Conservation (phyloP, 192 early-diverging fungal species). For the Geranomyces variabilis region DNA sequence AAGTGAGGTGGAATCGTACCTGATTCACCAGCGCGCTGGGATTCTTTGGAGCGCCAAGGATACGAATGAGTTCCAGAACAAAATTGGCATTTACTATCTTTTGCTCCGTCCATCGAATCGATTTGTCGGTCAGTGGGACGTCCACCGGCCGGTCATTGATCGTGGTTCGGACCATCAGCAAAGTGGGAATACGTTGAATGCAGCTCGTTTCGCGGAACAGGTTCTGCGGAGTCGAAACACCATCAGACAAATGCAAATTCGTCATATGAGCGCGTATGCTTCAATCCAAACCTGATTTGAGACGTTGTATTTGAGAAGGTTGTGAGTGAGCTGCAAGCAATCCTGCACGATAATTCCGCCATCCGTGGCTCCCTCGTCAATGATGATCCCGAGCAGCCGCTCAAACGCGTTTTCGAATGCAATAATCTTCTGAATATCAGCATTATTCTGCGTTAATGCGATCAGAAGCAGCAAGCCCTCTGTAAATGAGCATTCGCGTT, state of each 20-base stretch:
- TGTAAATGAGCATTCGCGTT: conserved; percentile 33
- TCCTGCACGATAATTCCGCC: conserved; percentile 97
- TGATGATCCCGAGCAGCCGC: conserved; percentile 80
- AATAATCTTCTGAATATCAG: conserved; percentile 98
- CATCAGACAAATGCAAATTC: background rate
- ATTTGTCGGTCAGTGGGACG: conserved; percentile 39
- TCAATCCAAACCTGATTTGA: conserved; percentile 83
- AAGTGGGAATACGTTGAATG: conserved; percentile 82
- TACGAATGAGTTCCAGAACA: conserved; percentile 85
- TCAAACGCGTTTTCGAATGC: conserved; percentile 99
- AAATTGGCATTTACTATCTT: conserved; percentile 85
- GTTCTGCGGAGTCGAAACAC: conserved; percentile 53
- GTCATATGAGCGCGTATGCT: background rate
- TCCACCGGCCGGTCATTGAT: conserved; percentile 46
- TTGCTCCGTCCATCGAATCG: conserved; percentile 72
- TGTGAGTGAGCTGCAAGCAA: conserved; percentile 89
- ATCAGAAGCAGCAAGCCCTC: conserved; percentile 92
- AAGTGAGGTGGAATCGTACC: conserved; percentile 40
- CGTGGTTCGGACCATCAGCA: conserved; percentile 62
- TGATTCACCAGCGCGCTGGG: conserved; percentile 88
- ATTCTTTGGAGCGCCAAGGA: conserved; percentile 86
- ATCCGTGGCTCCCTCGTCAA: conserved; percentile 87
- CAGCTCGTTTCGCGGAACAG: conserved; percentile 96
- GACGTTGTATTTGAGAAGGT: conserved; percentile 92
- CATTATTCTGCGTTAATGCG: conserved; percentile 86